Evolutionary conservation across 23 red algal species (phyloP), one percentile per base, ranked within the genome.

Genomic region (Rhodosorus marinus): DNA sequence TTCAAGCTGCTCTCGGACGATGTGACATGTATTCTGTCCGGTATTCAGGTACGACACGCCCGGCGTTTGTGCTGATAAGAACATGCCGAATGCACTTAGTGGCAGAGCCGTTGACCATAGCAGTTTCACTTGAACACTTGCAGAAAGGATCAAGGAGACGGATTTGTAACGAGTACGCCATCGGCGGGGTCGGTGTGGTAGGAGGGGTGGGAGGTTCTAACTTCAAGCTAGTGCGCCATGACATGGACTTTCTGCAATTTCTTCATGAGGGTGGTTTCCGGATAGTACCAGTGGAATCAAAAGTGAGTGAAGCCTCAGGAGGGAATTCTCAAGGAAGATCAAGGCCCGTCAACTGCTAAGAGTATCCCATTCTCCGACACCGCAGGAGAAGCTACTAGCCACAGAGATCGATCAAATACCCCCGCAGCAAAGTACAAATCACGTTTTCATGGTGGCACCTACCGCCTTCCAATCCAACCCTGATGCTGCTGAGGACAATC

Each of bases 351-450:
- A n/a, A 43, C n/a, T 43, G 38, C 14, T 9, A 34, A 7, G 11
- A 11, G 11, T 54, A 1, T 8, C n/a, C n/a, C n/a, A n/a, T n/a
- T n/a, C n/a, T n/a, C n/a, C n/a, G n/a, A n/a, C n/a, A n/a, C n/a
- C 35, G 4, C 9, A 31, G 2, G 57, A 66, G 35, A 9, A 83
- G 28, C 47, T 34, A 20, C 20, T 29, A 21, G 22, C 79, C 67
- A 35, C 49, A 0, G 60, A 60, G 30, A 55, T 57, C 33, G 7
- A 51, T 4, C 33, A 45, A 11, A 41, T 93, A n/a, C 86, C 86
- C 24, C 64, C 80, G 6, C 86, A 93, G 53, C 86, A 93, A 34
- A 66, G 53, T 24, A 93, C 68, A n/a, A 93, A 93, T 24, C 86
- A 93, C 27, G 54, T 82, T 29, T 57, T 93, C 0, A 81, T 81